phyloP scores from a whole-genome alignment of 495 filamentous ascomycete species.

The Lasiosphaeria ovina region DNA sequence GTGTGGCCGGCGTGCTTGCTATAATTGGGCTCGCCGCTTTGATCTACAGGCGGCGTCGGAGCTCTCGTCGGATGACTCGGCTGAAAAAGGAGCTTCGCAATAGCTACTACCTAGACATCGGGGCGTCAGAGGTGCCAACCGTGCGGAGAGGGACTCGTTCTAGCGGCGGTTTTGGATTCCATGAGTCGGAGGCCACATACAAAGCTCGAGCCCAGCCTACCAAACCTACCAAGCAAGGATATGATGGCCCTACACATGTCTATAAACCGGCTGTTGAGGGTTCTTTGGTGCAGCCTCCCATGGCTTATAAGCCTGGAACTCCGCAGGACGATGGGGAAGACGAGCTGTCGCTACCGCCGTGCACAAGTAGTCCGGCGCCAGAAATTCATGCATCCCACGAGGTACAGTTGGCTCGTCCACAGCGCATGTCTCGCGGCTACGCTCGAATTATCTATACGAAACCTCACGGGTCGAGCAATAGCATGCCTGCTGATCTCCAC shows the following conservation, averaged over 20 bases:
- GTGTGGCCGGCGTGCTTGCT: slow-evolving; percentile 1
- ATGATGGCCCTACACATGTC: not conserved
- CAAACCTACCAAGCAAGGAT: not conserved
- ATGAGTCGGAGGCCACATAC: not conserved
- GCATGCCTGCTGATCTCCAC: not conserved
- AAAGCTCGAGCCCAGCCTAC: not conserved
- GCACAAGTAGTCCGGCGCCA: slow-evolving; percentile 1
- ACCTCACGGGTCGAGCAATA: slow-evolving; percentile 7
- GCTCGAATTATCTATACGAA: slow-evolving; percentile 15
- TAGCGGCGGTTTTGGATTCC: not conserved
- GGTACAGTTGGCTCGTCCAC: slow-evolving; percentile 13
- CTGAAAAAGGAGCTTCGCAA: slow-evolving; percentile 11
- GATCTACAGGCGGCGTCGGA: slow-evolving; percentile 4
- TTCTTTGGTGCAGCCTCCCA: not conserved
- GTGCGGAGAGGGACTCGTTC: not conserved
- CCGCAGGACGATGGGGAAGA: slow-evolving; percentile 5
- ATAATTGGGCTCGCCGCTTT: slow-evolving; percentile 11
- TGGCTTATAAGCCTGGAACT: not conserved
- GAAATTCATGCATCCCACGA: slow-evolving; percentile 4
- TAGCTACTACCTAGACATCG: slow-evolving; percentile 6
- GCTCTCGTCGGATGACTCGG: slow-evolving; percentile 3
- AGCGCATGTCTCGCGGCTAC: slow-evolving; percentile 19
- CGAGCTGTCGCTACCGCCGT: slow-evolving; percentile 1
- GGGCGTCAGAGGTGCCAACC: slow-evolving; percentile 10
- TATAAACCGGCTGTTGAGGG: not conserved